These are phyloP conservation scores for Talaromyces proteolyticus DNA, from an alignment of 495 filamentous ascomycete species.

Conservation along the genomic window DNA sequence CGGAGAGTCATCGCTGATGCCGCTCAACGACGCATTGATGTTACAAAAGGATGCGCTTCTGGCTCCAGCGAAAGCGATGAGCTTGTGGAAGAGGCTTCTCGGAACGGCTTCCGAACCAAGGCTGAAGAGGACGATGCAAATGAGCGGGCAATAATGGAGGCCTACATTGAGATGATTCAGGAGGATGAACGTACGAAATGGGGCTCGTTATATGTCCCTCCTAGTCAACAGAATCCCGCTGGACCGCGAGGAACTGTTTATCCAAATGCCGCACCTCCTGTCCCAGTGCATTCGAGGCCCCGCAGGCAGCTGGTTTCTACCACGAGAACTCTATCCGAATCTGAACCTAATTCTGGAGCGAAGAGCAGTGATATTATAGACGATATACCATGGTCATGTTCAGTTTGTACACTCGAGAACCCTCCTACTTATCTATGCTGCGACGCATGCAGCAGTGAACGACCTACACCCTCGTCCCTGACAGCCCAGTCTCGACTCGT, in stretches of 20 bases:
- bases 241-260: slow-evolving; percentile 36
- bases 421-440: slow-evolving; percentile 62
- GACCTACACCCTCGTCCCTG: slow-evolving; percentile 36
- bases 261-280: slow-evolving; percentile 7
- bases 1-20: slow-evolving; percentile 70
- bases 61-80: slow-evolving; percentile 48
- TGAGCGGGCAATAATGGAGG: slow-evolving; percentile 81
- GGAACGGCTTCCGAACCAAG: slow-evolving; percentile 73
- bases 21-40: slow-evolving; percentile 59
- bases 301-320: slow-evolving; percentile 1
- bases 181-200: slow-evolving; percentile 74
- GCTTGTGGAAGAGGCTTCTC: slow-evolving; percentile 63
- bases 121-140: slow-evolving; percentile 89
- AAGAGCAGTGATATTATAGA: slow-evolving; percentile 23
- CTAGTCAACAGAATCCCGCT: slow-evolving; percentile 54
- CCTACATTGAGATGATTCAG: slow-evolving; percentile 80
- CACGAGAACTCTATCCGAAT: background rate
- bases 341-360: slow-evolving; percentile 9
- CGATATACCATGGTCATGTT: slow-evolving; percentile 62
- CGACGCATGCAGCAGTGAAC: slow-evolving; percentile 69
- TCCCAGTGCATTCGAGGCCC: slow-evolving; percentile 9
- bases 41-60: slow-evolving; percentile 70
- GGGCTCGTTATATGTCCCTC: slow-evolving; percentile 58
- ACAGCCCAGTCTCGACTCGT: slow-evolving; percentile 1
- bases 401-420: slow-evolving; percentile 80